Evolutionary conservation across 768 basidiomycete genomes (phyloP).

Genomic region (Leucosporidium creatinivorum): DNA sequence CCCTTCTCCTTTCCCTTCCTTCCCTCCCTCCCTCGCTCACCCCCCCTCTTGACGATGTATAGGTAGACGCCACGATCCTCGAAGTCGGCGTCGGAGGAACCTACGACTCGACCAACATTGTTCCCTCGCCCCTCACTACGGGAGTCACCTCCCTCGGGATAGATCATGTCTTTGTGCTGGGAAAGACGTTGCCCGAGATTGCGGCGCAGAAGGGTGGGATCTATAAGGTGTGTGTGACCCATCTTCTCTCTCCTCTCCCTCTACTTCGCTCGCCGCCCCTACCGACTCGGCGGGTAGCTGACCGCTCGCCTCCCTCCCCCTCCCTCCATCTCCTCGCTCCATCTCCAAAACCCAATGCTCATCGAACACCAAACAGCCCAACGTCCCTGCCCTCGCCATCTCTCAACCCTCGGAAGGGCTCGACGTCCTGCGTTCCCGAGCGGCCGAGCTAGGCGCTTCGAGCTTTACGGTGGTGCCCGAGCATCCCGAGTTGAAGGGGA

Average conservation of each 20-base stretch:
- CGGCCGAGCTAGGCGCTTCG: conserved; percentile 42
- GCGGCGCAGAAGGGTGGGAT: conserved; percentile 95
- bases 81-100: conserved; percentile 95
- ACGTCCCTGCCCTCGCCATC: conserved; percentile 77
- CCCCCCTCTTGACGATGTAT: neutral
- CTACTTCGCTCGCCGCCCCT: neutral
- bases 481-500: conserved; percentile 48
- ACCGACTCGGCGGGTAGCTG: neutral
- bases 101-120: conserved; percentile 92
- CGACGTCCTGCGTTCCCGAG: conserved; percentile 53
- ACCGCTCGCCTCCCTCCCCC: neutral
- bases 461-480: conserved; percentile 59
- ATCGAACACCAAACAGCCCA: conserved; percentile 47
- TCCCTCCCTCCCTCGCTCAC: neutral
- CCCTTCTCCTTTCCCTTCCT: neutral
- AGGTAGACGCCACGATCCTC: conserved; percentile 80
- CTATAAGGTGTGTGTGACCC: conserved; percentile 75
- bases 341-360: too few species aligned
- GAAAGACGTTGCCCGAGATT: conserved; percentile 79
- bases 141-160: conserved; percentile 85
- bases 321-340: too few species aligned
- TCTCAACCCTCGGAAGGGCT: conserved; percentile 70
- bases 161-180: conserved; percentile 81
- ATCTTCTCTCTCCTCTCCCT: too few species aligned
- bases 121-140: conserved; percentile 80